These are phyloP conservation scores for Globisporangium acanthophoron DNA, from an alignment of 352 stramenopile genomes.

Conservation along the genomic window DNA sequence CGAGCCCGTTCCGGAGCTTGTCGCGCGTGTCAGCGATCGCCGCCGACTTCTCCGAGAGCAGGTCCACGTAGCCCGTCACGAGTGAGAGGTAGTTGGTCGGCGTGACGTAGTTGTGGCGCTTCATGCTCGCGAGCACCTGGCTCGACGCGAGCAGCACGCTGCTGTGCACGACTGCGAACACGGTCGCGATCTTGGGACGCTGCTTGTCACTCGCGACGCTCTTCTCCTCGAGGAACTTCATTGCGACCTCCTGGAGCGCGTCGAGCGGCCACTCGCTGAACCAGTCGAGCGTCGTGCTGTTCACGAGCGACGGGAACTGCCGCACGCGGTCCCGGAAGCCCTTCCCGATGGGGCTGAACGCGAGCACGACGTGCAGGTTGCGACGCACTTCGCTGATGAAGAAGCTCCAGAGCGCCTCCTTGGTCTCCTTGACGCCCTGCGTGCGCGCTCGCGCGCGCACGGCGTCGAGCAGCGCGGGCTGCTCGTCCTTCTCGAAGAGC, in stretches of 20 bases:
- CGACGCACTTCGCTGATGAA: constrained; percentile 89
- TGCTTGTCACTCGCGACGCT: constrained; percentile 68
- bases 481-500: constrained; percentile 91
- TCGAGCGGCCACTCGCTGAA: constrained; percentile 92
- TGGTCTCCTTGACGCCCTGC: constrained; percentile 83
- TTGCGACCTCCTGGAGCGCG: constrained; percentile 89
- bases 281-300: constrained; percentile 94
- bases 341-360: constrained; percentile 91
- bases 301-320: constrained; percentile 92
- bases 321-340: constrained; percentile 77
- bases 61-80: constrained; percentile 88
- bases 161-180: constrained; percentile 89
- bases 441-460: constrained; percentile 60
- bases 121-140: constrained; percentile 86
- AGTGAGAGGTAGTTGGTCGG: constrained; percentile 92
- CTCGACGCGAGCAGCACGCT: constrained; percentile 78
- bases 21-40: constrained; percentile 70
- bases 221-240: constrained; percentile 91
- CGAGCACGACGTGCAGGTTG: constrained; percentile 91
- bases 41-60: constrained; percentile 69
- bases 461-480: constrained; percentile 78
- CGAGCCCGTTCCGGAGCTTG: constrained; percentile 79
- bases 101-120: constrained; percentile 93
- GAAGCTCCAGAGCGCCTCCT: constrained; percentile 89
- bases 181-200: constrained; percentile 73